Evolutionary conservation across 345 rosid genomes (phyloP), one percentile per base, ranked within the genome.

Genomic region (Euphorbia peplus): DNA sequence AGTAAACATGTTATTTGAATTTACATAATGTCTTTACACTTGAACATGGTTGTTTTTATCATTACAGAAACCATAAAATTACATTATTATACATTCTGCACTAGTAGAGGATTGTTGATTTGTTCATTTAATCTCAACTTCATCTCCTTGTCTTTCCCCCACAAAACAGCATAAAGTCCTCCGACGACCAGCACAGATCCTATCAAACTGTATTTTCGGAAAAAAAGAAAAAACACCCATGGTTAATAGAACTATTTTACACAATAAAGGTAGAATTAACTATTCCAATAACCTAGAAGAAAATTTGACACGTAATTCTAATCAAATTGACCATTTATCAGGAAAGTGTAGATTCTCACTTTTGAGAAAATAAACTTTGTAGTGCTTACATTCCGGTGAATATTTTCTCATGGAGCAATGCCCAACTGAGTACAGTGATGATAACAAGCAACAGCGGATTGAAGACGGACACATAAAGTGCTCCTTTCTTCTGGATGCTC

Each of bases 391-490:
- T 88, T 72, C 97, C 97, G 1, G 87, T 70, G 51, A 82, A 85
- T 56, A 93, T 44, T 82, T 91, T 91, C 83, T 93, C 97, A 0
- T 73, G 86, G 50, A 93, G 88, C 64, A 95, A 35, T 3, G 95
- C 85, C 97, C 97, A 91, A 64, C 95, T 91, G 60, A 88, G 72
- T 64, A 88, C 66, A 1, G 99, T 91, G 13, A 85, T 93, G 0
- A 87, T 65, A 0, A 95, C 84, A 0, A 95, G 95, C 70, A 83
- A 42, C 78, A 91, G 70, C 5, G 99, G 99, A 68, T 86, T 88
- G 79, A 91, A 95, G 12, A 95, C 91, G 1, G 99, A 95, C 0
- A 85, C 96, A 55, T 89, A 91, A 1, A 95, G 95, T 42, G 99
- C 85, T 18, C 99, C 99, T 76, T 83, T 93, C 70, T 54, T 83